Evolutionary conservation across 495 filamentous ascomycete genomes (phyloP), one percentile per base, ranked within the genome.

Genomic region (Penicillium angulare): DNA sequence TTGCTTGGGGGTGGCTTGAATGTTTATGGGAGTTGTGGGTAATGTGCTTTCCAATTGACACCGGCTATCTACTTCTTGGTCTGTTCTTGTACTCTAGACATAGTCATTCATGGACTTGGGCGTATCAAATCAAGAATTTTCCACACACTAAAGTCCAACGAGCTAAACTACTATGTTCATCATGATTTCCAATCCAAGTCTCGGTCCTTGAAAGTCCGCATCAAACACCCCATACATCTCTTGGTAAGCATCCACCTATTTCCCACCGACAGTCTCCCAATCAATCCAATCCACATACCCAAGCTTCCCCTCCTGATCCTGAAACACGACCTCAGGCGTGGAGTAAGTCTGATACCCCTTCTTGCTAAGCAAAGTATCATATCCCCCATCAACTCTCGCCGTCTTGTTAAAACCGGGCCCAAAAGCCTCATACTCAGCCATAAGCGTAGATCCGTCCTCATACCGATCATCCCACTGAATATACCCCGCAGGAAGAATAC

Each of bases 201-300:
- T n/a, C n/a, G n/a, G n/a, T n/a, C n/a, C n/a, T n/a, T n/a, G n/a
- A n/a, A n/a, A n/a, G n/a, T n/a, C n/a, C n/a, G n/a, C n/a, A n/a
- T n/a, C 20, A 26, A 22, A 42, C 12, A 29, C 22, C 27, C 24
- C 9, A 17, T 1, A 36, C n/a, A n/a, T n/a, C n/a, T n/a, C n/a
- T n/a, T n/a, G n/a, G n/a, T n/a, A n/a, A n/a, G n/a, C n/a, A 13
- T 12, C 7, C 8, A 6, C 13, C 29, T 49, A 55, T 26, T 50
- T 50, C n/a, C 36, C 33, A 9, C 24, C 24, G 22, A 57, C 51
- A 53, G 47, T 47, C 42, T 50, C 56, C 64, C 64, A 66, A 45
- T 85, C 79, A 67, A 82, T 79, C 81, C 81, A 85, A 24, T 47
- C 57, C 2, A 71, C 66, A 63, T 83, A 73, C 13, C 76, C 76